These are phyloP conservation scores for Violaceomyces palustris DNA, from an alignment of 1,284 basidiomycete species.

Conservation along the genomic window DNA sequence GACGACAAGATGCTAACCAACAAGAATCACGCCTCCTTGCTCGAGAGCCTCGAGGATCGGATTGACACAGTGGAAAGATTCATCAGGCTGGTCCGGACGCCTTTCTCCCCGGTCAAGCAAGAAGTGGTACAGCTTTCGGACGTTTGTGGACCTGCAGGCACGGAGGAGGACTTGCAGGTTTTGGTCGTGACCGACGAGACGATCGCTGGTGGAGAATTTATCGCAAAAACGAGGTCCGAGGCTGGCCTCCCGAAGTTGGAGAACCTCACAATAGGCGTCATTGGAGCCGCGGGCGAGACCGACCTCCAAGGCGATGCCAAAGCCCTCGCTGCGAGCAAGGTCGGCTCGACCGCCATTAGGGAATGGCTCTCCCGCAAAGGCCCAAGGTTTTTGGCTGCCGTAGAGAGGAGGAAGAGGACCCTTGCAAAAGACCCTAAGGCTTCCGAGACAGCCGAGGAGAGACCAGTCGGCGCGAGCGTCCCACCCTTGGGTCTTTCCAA, in stretches of 20 bases:
- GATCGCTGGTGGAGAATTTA: constrained; percentile 34
- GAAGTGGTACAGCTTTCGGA: constrained; percentile 41
- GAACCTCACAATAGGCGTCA: constrained; percentile 40
- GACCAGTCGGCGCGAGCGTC: constrained; percentile 40
- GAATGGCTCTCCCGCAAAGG: constrained; percentile 31
- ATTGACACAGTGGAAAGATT: constrained; percentile 40
- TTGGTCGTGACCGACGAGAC: constrained; percentile 50
- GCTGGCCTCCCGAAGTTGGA: constrained; percentile 24
- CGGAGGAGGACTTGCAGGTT: constrained; percentile 34
- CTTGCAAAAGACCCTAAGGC: constrained; percentile 4
- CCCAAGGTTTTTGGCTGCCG: constrained; percentile 11
- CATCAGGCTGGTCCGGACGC: constrained; percentile 21
- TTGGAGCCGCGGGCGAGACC: constrained; percentile 38
- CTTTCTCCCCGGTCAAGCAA: constrained; percentile 17
- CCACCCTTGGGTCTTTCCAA: constrained; percentile 49
- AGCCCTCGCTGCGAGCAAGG: constrained; percentile 40
- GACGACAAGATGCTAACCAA: constrained; percentile 69
- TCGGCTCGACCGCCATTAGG: constrained; percentile 49
- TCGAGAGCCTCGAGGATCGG: constrained; percentile 63
- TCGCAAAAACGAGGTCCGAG: constrained; percentile 33
- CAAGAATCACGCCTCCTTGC: constrained; percentile 67
- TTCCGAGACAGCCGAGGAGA: too few relatives aligned
- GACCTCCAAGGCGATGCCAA: constrained; percentile 38
- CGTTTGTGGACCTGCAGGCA: constrained; percentile 46
- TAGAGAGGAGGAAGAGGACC: constrained; percentile 11